Conservation (phyloP, 345 rosid genomes). For the Populus deltoides region DNA sequence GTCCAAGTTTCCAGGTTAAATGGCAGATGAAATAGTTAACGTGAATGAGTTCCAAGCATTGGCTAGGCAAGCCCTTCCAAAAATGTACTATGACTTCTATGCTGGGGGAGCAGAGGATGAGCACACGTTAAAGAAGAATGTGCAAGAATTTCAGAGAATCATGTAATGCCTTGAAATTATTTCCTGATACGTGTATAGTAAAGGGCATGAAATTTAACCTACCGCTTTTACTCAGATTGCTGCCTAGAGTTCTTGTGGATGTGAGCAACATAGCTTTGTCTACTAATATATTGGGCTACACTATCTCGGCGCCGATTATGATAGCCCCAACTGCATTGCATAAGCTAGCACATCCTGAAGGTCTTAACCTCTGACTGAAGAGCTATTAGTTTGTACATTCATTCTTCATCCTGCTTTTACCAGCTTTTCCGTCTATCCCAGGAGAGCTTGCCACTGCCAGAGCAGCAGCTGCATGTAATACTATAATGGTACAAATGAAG, state of each 20-base stretch:
- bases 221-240: conserved; percentile 43
- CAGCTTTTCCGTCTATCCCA: conserved; percentile 27
- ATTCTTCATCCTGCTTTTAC: background rate
- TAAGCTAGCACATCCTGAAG: conserved; percentile 69
- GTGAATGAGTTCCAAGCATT: conserved; percentile 70
- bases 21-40: conserved; percentile 62
- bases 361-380: conserved; percentile 28
- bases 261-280: conserved; percentile 58
- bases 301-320: conserved; percentile 62
- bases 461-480: conserved; percentile 79
- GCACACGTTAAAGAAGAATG: conserved; percentile 60
- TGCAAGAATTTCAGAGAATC: conserved; percentile 65
- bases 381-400: background rate
- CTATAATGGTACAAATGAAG: conserved; percentile 62
- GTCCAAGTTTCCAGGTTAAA: conserved; percentile 23
- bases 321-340: conserved; percentile 80
- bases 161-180: conserved; percentile 30
- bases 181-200: no score
- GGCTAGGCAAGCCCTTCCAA: conserved; percentile 70
- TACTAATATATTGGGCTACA: conserved; percentile 51
- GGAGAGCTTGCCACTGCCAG: conserved; percentile 88
- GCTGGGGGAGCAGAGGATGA: conserved; percentile 82
- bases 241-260: conserved; percentile 70
- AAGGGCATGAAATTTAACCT: no score
- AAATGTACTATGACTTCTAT: conserved; percentile 70